A percentile compares a stretch with the other conserved stretches of the same genome.
Evolutionary conservation across 495 filamentous ascomycete genomes (phyloP).

Genomic region (Oidiodendron maius): DNA sequence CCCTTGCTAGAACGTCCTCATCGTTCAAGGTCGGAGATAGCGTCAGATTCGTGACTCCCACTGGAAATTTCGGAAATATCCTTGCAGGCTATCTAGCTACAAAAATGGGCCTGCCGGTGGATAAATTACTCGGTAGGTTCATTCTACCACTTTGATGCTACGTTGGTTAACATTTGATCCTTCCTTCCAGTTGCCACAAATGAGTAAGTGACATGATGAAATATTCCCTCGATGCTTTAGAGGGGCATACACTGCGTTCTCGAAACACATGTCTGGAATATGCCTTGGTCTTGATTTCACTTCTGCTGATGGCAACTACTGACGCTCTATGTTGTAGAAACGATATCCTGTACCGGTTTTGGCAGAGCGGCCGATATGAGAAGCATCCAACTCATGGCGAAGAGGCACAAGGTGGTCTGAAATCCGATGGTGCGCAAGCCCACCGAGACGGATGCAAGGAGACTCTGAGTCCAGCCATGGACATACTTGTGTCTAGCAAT

Average conservation of each 20-base stretch:
- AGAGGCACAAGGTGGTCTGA: slow-evolving; percentile 49
- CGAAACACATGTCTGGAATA: neutral
- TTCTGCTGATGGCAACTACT: neutral
- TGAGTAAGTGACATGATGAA: slow-evolving; percentile 31
- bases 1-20: slow-evolving; percentile 47
- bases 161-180: neutral
- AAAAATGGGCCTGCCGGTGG: slow-evolving; percentile 80
- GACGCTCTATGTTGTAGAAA: slow-evolving; percentile 34
- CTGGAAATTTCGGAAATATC: slow-evolving; percentile 96
- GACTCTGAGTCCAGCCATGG: slow-evolving; percentile 90
- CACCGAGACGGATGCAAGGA: slow-evolving; percentile 71
- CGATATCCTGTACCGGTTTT: slow-evolving; percentile 83
- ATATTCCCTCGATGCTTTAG: neutral
- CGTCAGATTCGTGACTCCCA: slow-evolving; percentile 77
- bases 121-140: slow-evolving; percentile 56
- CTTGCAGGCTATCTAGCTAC: slow-evolving; percentile 89
- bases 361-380: slow-evolving; percentile 74
- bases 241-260: neutral
- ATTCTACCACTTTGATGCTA: neutral
- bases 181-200: slow-evolving; percentile 63
- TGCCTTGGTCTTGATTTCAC: neutral
- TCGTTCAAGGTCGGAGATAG: slow-evolving; percentile 47
- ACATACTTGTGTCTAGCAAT: slow-evolving; percentile 91
- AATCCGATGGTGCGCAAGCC: slow-evolving; percentile 57
- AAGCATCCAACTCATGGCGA: slow-evolving; percentile 57